Base-by-base conservation (phyloP, 495 filamentous ascomycete species). In the Oidiodendron maius region DNA sequence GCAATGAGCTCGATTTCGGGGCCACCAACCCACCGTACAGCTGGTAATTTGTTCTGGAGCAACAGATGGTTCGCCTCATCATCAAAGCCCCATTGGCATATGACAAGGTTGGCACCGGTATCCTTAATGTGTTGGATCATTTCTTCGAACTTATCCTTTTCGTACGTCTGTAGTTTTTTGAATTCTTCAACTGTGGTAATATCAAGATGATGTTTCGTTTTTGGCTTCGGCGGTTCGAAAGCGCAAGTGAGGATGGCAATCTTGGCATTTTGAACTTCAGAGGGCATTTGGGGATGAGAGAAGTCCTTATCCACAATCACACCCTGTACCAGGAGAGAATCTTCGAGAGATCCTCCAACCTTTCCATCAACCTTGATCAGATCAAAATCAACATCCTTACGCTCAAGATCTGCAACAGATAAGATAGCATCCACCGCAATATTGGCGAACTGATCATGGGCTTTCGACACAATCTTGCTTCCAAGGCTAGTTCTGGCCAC, bases 301-400 rank as follows among this genome's bases (percentile, higher is more conserved):
- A 99, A 97, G 66, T 99, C 93, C 71, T 99, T 99, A 76, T 99
- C 93, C 61, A 99, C 78, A 61, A 99, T 93, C 34, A 99, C 93
- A 65, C 93, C 93, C 70, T 96, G 90, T 46, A 99, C 91, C 28
- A 99, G 80, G 20, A 96, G 64, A 3, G 90, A 85, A 64, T 99
- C 93, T 64, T 96, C 91, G n/a, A 99, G 78, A 2, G 93, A 68
- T 49, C 94, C 93, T 43, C 93, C 93, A 13, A 97, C 87, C 72
- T 99, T 99, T 59, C 94, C 91, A 58, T 99, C 93, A 36, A 99
- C 90, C 76, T 99, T 99, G 71, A 99, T 99, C 53, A 99, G 67
- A 67, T 99, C 93, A 63, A 99, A 99, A 59, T 97, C 91, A 51
- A 99, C 94, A 65, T 99, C 93, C 68, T 91, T 96, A 48, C 89